These are phyloP conservation scores for Alternaria metachromatica DNA, from an alignment of 2,329 filamentous ascomycete species.

Conservation along the genomic window DNA sequence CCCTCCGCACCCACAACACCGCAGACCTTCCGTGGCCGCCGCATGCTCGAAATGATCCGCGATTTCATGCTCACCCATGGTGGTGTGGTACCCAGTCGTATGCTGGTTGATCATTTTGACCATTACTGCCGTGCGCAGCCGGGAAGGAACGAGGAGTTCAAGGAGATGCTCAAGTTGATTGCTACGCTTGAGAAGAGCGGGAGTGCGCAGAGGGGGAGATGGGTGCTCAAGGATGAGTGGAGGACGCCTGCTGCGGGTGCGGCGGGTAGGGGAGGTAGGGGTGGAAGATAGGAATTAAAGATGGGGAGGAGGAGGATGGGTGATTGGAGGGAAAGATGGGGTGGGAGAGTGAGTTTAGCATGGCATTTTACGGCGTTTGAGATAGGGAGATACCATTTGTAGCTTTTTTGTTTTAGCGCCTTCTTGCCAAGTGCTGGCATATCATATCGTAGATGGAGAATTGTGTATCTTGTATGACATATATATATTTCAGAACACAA, in stretches of 20 bases:
- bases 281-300: background rate
- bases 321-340: too few species aligned
- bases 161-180: slow-evolving; percentile 77
- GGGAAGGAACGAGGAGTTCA: slow-evolving; percentile 76
- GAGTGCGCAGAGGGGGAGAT: slow-evolving; percentile 58
- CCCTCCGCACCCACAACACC: slow-evolving; percentile 33
- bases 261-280: background rate
- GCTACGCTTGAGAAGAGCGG: slow-evolving; percentile 70
- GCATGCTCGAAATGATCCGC: slow-evolving; percentile 66
- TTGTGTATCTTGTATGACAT: too few species aligned
- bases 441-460: background rate
- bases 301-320: too few species aligned
- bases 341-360: background rate
- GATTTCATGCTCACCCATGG: slow-evolving; percentile 80
- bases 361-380: background rate
- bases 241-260: slow-evolving; percentile 12
- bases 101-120: slow-evolving; percentile 90
- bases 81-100: slow-evolving; percentile 80
- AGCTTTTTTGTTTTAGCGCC: background rate
- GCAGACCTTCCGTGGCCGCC: slow-evolving; percentile 43
- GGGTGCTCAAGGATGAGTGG: slow-evolving; percentile 65
- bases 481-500: background rate
- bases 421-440: background rate
- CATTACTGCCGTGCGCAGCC: slow-evolving; percentile 73
- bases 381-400: background rate